Conservation (phyloP, 768 basidiomycete genomes). For the Dioszegia hungarica region DNA sequence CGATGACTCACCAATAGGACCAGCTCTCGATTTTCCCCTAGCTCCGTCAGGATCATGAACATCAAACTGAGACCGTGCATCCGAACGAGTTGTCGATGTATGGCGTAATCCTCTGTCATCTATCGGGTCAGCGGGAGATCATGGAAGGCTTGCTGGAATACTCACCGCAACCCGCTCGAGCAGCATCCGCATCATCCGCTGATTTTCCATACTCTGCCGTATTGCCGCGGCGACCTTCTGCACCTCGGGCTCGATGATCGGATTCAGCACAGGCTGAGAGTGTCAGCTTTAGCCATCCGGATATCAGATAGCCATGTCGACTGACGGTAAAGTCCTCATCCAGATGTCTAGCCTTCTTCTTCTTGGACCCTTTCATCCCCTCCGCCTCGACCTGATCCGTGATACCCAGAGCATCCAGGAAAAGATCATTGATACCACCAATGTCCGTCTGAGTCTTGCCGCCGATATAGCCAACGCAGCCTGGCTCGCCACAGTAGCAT, state of each 20-base stretch:
- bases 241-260: conserved; percentile 71
- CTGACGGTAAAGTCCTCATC: conserved; percentile 89
- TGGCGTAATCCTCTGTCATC: conserved; percentile 77
- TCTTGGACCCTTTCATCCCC: conserved; percentile 79
- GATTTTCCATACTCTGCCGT: conserved; percentile 71
- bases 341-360: conserved; percentile 84
- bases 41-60: conserved; percentile 78
- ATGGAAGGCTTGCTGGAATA: neutral
- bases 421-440: conserved; percentile 87
- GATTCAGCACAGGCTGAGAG: conserved; percentile 66
- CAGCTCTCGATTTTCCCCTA: conserved; percentile 65
- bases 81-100: conserved; percentile 76
- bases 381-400: conserved; percentile 78
- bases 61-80: conserved; percentile 89
- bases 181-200: conserved; percentile 73
- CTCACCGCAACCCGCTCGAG: conserved; percentile 76
- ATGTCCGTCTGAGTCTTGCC: conserved; percentile 98
- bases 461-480: conserved; percentile 92
- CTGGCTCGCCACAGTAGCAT: conserved; percentile 91
- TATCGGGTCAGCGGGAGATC: conserved; percentile 41
- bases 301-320: neutral
- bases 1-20: conserved; percentile 59
- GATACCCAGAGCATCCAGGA: conserved; percentile 91
- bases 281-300: neutral
- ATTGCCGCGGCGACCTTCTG: conserved; percentile 89